These are phyloP conservation scores for Mycena kentingensis DNA, from an alignment of 768 basidiomycete genomes.

Conservation along the genomic window DNA sequence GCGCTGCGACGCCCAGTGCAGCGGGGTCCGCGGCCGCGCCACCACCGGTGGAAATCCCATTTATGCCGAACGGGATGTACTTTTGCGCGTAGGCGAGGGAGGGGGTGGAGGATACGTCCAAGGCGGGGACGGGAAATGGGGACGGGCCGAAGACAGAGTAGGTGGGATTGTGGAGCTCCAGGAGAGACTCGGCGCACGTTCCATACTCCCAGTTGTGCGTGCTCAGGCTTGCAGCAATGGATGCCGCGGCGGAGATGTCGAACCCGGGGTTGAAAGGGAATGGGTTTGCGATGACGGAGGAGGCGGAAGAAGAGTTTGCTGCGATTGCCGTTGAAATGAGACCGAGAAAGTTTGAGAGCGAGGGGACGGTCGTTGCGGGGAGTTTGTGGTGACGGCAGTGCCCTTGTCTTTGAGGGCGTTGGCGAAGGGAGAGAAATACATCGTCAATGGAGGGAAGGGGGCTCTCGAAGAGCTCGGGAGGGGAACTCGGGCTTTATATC, in stretches of 20 bases:
- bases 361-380: no score
- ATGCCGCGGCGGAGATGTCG: constrained; percentile 25
- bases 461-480: no score
- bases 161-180: constrained; percentile 30
- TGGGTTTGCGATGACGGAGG: no score
- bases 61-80: constrained; percentile 26
- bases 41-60: constrained; percentile 40
- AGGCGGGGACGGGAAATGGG: constrained; percentile 29
- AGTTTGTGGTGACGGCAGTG: no score
- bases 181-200: constrained; percentile 28
- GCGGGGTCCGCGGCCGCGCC: constrained; percentile 60
- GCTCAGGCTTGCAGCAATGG: constrained; percentile 23
- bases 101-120: constrained; percentile 12
- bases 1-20: constrained; percentile 46
- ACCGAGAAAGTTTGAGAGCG: no score
- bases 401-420: no score
- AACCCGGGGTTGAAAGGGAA: constrained; percentile 29
- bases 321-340: no score
- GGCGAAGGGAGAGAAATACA: no score
- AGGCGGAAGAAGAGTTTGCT: no score
- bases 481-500: no score
- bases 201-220: constrained; percentile 36
- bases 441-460: no score
- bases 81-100: constrained; percentile 21
- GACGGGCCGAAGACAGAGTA: constrained; percentile 30